Base-by-base conservation (phyloP, 768 basidiomycete genomes). In the Pisolithus microcarpus region DNA sequence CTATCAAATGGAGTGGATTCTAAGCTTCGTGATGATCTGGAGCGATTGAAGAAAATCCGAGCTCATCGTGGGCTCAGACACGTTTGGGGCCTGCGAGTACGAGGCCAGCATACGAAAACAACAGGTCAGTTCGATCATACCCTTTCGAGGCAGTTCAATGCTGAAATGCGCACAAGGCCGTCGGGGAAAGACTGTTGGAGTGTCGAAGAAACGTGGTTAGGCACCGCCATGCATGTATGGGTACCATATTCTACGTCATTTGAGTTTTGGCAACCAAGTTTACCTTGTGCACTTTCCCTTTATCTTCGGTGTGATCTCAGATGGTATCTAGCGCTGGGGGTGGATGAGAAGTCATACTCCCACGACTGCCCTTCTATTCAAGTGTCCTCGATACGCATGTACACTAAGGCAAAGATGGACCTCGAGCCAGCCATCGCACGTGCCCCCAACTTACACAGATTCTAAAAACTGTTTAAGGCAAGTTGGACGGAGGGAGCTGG, bases 31-130 rank as follows among this genome's bases (percentile, higher is more conserved):
- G 96, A 98, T 37, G 96, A 99, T 69, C 77, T 99, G 56, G 96
- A 99, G 78, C 80, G 96, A 51, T 73, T 99, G 72, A 99, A 98
- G 85, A 98, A 98, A 80, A 99, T 99, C 68, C 84, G 94, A 58
- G 89, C 92, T 42, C 95, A 99, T 69, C 85, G 92, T 73, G 92
- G 91, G 68, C 77, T 94, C 57, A 77, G 91, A 68, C 91, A 93
- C 68, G 90, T 78, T 79, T 90, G 91, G 87, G 94, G 94, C 60
- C 76, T 95, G 56, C 85, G 95, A 65, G 96, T 98, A 50, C 79
- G 96, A 61, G 96, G 96, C 63, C 96, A 99, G 68, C 96, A 98
- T 81, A 99, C 96, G 59, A 98, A 98, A 79, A 98, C 95, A 49
- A 98, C 95, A 49, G 93, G 92, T 85, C 61, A 52, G 82, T 53